phyloP scores from a whole-genome alignment of 148 eudicot genomes.

The Cornus kousa region DNA sequence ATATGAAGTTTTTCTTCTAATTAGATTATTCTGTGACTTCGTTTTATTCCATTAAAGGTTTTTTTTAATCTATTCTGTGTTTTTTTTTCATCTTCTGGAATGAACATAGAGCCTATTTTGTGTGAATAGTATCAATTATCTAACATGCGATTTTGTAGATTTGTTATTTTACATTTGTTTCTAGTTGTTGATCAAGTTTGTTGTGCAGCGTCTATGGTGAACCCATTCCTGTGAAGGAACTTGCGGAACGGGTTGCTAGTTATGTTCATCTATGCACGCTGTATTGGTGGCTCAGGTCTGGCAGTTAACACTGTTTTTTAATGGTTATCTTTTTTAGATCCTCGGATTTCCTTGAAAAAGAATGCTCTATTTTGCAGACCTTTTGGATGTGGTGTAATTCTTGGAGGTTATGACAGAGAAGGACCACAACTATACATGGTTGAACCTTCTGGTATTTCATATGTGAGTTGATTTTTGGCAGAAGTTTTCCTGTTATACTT shows the following conservation, averaged over 20 bases:
- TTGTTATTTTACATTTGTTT: not conserved
- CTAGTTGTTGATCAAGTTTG: not conserved
- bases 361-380: slow-evolving; percentile 51
- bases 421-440: slow-evolving; percentile 95
- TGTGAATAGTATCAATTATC: not conserved
- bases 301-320: not conserved
- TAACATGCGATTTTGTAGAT: not conserved
- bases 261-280: slow-evolving; percentile 96
- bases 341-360: not conserved
- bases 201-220: slow-evolving; percentile 77
- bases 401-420: slow-evolving; percentile 97
- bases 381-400: slow-evolving; percentile 93
- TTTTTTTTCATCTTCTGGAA: not conserved
- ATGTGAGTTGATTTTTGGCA: slow-evolving; percentile 53
- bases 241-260: slow-evolving; percentile 93
- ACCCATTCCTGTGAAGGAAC: slow-evolving; percentile 91
- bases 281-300: slow-evolving; percentile 99
- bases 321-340: not conserved
- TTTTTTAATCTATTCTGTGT: no score
- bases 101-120: not conserved
- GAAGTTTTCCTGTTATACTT: not conserved
- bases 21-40: not conserved
- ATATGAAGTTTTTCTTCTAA: not conserved
- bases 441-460: slow-evolving; percentile 97
- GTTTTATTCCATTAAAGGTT: not conserved